Base-by-base conservation (phyloP, 352 stramenopile species). In the Pythium dissotocum region DNA sequence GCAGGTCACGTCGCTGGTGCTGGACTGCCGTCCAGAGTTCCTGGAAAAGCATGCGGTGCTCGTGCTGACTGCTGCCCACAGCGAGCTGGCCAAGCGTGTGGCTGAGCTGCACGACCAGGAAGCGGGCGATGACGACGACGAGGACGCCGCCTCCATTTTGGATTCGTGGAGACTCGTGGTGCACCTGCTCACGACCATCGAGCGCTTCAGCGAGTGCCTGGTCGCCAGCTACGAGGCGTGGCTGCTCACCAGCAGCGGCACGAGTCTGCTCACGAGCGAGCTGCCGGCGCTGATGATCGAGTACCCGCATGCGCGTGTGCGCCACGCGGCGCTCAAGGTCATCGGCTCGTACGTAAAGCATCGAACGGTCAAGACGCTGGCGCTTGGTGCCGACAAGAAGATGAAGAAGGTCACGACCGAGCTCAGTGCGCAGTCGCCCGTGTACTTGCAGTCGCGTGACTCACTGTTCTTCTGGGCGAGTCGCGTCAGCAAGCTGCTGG, bases 291-390 rank as follows among this genome's bases (percentile, higher is more conserved):
- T 77, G 21, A 62, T 95, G 36, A 67, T 91, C 42, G 77, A 89
- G 61, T 95, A 90, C 61, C 89, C 88, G 0, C 89, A 97, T 60
- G 77, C 76, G 6, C 81, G 80, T 70, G 88, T 97, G 63, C 88
- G 88, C 48, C 73, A 89, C 13, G 70, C 79, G 4, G 79, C 86
- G 14, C 66, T 89, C 16, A 71, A 74, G 24, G 69, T 93, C 38
- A 26, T 95, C 52, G 83, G 69, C 26, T 90, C 85, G 62, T 95
- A 95, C 67, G 8, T 95, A 62, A 60, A 77, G 14, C 78, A 77
- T 16, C 87, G 87, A 21, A 68, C 72, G 18, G 63, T 70, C 5
- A 58, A 52, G 59, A 92, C 85, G 28, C 71, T 96, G n/a, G 52
- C 56, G 21, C 75, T 84, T 46, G n/a, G 35, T 18, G 14, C 3